Conservation (phyloP, 1,284 basidiomycete genomes). For the Marasmius sp. region DNA sequence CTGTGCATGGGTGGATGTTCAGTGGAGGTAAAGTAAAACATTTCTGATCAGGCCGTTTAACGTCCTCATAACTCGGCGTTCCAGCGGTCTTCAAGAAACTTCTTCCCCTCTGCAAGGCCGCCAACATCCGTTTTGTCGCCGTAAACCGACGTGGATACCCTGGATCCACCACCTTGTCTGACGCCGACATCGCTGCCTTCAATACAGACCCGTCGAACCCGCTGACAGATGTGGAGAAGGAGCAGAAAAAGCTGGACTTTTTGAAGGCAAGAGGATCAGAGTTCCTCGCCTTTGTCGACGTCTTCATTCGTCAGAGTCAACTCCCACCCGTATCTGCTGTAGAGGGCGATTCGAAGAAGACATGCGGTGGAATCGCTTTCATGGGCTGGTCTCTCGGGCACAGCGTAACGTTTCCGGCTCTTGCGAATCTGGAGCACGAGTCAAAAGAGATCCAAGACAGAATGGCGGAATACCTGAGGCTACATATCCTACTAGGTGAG, state of each 20-base stretch:
- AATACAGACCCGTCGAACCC: neutral
- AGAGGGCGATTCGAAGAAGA: neutral
- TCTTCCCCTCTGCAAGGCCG: neutral
- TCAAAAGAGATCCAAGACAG: neutral
- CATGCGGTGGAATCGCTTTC: neutral
- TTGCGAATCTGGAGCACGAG: neutral
- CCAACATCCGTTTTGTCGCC: conserved; percentile 11
- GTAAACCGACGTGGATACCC: conserved; percentile 18
- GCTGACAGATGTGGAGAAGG: neutral
- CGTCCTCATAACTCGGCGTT: neutral
- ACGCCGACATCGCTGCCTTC: conserved; percentile 13
- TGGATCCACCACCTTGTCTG: conserved; percentile 16
- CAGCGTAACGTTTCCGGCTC: neutral
- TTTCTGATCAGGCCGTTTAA: neutral
- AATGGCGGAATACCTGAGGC: neutral
- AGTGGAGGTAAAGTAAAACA: neutral
- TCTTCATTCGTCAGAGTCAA: neutral
- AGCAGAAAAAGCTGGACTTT: neutral
- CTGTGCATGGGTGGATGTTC: neutral
- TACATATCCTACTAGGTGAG: conserved; percentile 2
- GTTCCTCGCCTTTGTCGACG: conserved; percentile 3
- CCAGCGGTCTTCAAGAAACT: conserved; percentile 11
- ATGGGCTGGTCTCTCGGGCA: conserved; percentile 5
- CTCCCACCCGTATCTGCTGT: neutral
- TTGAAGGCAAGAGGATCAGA: neutral